phyloP scores from a whole-genome alignment of 805 yeast genomes.

The Brettanomyces bruxellensis region DNA sequence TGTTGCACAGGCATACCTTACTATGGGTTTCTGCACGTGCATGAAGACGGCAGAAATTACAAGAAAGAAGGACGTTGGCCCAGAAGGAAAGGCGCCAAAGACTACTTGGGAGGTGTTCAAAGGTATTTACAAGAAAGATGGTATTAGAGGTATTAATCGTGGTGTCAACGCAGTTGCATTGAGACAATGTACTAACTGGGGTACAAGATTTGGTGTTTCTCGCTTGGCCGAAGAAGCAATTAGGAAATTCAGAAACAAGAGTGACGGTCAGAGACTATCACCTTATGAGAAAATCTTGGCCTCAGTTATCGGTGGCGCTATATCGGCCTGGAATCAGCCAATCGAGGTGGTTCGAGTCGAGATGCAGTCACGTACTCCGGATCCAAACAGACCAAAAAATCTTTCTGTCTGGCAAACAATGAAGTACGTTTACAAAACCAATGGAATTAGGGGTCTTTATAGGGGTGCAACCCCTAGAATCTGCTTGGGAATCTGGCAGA shows the following conservation, averaged over 20 bases:
- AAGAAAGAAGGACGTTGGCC: conserved; percentile 58
- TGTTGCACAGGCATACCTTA: conserved; percentile 88
- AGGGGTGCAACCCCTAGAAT: conserved; percentile 97
- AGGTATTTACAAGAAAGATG: conserved; percentile 78
- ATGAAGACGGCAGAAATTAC: conserved; percentile 99
- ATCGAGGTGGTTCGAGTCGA: conserved; percentile 96
- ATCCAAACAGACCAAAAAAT: conserved; percentile 93
- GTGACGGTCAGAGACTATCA: conserved; percentile 49
- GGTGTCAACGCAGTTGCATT: conserved; percentile 99
- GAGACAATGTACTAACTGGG: conserved; percentile 99
- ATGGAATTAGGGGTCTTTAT: conserved; percentile 85
- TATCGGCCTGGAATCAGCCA: conserved; percentile 98
- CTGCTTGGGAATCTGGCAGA: conserved; percentile 96
- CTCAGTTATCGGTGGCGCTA: conserved; percentile 91
- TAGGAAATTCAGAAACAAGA: conserved; percentile 48
- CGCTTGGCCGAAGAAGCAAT: conserved; percentile 86
- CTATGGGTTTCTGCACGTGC: conserved; percentile 98
- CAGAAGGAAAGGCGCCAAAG: conserved; percentile 58
- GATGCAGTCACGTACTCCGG: conserved; percentile 92
- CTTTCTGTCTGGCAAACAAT: conserved; percentile 69
- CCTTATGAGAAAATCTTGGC: conserved; percentile 79
- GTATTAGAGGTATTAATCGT: conserved; percentile 89
- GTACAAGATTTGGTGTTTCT: conserved; percentile 89
- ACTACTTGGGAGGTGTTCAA: conserved; percentile 80
- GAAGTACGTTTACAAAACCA: conserved; percentile 71